Percentiles rank a stretch among this genome's conserved stretches.
Evolutionary conservation across 371 early-diverging fungal genomes (phyloP).

Genomic region (Mortierella sp.): DNA sequence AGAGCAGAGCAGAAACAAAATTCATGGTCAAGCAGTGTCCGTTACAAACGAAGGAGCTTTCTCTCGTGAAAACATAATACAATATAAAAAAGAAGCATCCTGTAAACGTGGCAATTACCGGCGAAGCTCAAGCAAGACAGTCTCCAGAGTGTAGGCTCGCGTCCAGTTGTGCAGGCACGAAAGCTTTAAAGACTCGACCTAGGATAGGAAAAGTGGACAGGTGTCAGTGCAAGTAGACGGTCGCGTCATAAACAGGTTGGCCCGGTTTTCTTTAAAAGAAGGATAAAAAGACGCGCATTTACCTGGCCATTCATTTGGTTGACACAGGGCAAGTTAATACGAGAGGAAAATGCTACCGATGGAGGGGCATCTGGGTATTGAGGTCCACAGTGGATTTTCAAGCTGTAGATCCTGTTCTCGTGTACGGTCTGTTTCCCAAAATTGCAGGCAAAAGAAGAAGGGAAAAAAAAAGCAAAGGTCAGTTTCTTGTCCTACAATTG

Average conservation of each 20-base stretch:
- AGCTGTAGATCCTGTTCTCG: slow-evolving; percentile 94
- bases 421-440: slow-evolving; percentile 79
- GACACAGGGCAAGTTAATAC: slow-evolving; percentile 91
- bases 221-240: slow-evolving; percentile 1
- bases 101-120: slow-evolving; percentile 60
- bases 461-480: not conserved
- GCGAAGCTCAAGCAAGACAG: slow-evolving; percentile 86
- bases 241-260: not conserved
- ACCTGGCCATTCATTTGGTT: slow-evolving; percentile 85
- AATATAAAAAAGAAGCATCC: not conserved
- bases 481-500: no score
- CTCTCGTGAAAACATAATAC: no score
- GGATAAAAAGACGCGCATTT: slow-evolving; percentile 11
- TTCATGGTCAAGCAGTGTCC: not conserved
- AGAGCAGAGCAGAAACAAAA: not conserved
- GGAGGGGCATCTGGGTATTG: slow-evolving; percentile 91
- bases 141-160: slow-evolving; percentile 80
- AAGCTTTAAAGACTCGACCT: slow-evolving; percentile 79
- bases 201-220: not conserved
- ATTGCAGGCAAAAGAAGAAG: not conserved
- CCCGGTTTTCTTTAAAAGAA: not conserved
- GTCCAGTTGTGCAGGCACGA: slow-evolving; percentile 86
- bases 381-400: slow-evolving; percentile 85
- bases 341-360: slow-evolving; percentile 79
- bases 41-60: not conserved